Evolutionary conservation across 2,329 filamentous ascomycete genomes (phyloP).

Genomic region (Trichoderma oligosporum): DNA sequence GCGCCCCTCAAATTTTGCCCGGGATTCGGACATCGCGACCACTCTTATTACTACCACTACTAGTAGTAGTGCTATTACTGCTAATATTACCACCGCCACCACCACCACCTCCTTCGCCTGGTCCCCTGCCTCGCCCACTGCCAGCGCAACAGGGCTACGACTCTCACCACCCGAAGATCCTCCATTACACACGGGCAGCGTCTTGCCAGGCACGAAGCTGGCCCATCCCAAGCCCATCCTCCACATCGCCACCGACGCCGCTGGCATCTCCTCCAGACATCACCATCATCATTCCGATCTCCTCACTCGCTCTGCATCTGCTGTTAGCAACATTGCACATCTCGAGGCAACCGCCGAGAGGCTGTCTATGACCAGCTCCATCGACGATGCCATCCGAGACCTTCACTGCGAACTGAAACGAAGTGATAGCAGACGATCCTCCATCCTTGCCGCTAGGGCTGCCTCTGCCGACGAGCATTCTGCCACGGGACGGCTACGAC

Average conservation of each 20-base stretch:
- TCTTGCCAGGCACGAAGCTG: slow-evolving; percentile 44
- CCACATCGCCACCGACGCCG: slow-evolving; percentile 44
- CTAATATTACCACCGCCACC: neutral
- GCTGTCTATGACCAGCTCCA: slow-evolving; percentile 69
- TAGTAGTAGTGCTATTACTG: neutral
- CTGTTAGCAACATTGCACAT: slow-evolving; percentile 64
- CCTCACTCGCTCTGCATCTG: slow-evolving; percentile 58
- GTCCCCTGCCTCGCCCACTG: neutral
- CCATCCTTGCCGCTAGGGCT: slow-evolving; percentile 49
- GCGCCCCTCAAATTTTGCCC: slow-evolving; percentile 5
- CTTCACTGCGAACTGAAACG: slow-evolving; percentile 68
- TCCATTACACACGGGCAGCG: slow-evolving; percentile 36
- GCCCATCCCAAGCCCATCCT: slow-evolving; percentile 44
- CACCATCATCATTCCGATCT: slow-evolving; percentile 53
- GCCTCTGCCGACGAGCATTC: slow-evolving; percentile 31
- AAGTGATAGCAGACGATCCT: slow-evolving; percentile 63
- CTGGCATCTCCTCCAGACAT: slow-evolving; percentile 48
- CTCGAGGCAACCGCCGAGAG: slow-evolving; percentile 73
- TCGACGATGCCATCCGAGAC: slow-evolving; percentile 72
- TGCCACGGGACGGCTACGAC: slow-evolving; percentile 29
- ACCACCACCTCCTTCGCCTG: neutral
- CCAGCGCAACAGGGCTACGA: neutral
- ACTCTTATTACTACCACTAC: neutral
- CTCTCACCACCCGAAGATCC: slow-evolving; percentile 17
- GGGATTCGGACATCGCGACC: slow-evolving; percentile 11